phyloP scores from a whole-genome alignment of 305 asterid genomes.

The Fraxinus baroniana region DNA sequence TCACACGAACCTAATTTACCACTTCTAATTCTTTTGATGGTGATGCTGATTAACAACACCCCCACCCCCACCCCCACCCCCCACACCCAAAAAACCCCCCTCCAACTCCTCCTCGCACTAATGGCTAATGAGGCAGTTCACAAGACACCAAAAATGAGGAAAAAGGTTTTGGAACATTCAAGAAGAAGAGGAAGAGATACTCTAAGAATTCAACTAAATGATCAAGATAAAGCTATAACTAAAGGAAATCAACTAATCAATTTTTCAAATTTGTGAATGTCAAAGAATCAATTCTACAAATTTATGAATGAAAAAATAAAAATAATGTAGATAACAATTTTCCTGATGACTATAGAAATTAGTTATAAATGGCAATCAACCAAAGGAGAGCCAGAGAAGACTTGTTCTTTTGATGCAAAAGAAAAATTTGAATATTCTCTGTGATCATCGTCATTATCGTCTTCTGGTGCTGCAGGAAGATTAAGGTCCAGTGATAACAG shows the following conservation, averaged over 20 bases:
- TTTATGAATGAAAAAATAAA: too few relatives aligned
- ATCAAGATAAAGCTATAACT: not conserved
- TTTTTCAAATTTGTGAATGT: too few relatives aligned
- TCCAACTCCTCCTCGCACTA: not conserved
- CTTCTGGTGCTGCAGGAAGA: too few relatives aligned
- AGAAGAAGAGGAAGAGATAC: not conserved
- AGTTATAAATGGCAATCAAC: not conserved
- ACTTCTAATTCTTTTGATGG: not conserved
- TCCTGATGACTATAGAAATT: too few relatives aligned
- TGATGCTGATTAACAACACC: not conserved
- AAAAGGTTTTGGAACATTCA: not conserved
- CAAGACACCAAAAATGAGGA: not conserved
- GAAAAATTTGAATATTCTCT: constrained; percentile 37
- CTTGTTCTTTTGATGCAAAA: constrained; percentile 47
- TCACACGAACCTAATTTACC: constrained; percentile 7
- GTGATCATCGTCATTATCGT: constrained; percentile 30
- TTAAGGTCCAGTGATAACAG: too few relatives aligned
- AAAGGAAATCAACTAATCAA: not conserved
- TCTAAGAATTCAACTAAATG: not conserved
- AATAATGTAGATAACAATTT: too few relatives aligned
- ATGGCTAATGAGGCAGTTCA: not conserved
- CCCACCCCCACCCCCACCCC: too few relatives aligned
- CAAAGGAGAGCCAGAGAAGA: constrained; percentile 35
- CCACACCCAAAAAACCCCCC: too few relatives aligned
- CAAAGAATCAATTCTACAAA: too few relatives aligned